phyloP scores from a whole-genome alignment of 164 flowering plant genomes.

The Malania oleifera region DNA sequence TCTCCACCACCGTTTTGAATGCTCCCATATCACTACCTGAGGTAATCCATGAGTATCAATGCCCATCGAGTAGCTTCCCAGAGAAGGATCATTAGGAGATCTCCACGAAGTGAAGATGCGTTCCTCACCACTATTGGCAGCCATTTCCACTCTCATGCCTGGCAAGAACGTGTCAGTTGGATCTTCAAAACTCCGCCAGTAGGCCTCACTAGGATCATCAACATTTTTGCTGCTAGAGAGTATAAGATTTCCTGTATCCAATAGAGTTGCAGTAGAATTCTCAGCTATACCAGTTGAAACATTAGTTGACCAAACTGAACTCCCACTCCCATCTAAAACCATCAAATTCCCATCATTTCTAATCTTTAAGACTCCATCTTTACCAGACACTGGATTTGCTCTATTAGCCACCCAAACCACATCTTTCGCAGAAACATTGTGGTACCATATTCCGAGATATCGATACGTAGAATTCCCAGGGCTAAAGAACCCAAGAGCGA shows the following conservation, averaged over 20 bases:
- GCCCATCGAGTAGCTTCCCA: constrained; percentile 39
- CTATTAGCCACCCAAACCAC: constrained; percentile 70
- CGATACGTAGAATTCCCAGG: constrained; percentile 34
- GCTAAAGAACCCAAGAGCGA: constrained; percentile 54
- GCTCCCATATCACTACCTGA: constrained; percentile 50
- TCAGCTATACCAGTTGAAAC: constrained; percentile 6
- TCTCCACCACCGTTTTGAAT: constrained; percentile 40
- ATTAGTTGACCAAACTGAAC: constrained; percentile 41
- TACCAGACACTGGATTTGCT: constrained; percentile 30
- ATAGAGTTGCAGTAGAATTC: constrained; percentile 23
- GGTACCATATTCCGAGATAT: constrained; percentile 61
- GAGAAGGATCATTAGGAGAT: constrained; percentile 38
- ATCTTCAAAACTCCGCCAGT: constrained; percentile 53
- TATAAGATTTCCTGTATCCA: constrained; percentile 37
- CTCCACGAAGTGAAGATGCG: constrained; percentile 46
- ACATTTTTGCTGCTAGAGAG: constrained; percentile 11
- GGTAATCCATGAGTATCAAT: constrained; percentile 41
- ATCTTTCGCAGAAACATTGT: constrained; percentile 17
- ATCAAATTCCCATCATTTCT: constrained; percentile 36
- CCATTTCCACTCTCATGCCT: constrained; percentile 36
- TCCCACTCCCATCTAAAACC: constrained; percentile 17
- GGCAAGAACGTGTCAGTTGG: constrained; percentile 58
- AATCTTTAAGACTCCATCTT: constrained; percentile 23
- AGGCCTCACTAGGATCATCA: background rate
- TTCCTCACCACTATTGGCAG: constrained; percentile 18